Percentiles rank a stretch among this genome's conserved stretches.
Conservation (phyloP, 768 basidiomycete species). For the Hemileccinum rubropunctum region DNA sequence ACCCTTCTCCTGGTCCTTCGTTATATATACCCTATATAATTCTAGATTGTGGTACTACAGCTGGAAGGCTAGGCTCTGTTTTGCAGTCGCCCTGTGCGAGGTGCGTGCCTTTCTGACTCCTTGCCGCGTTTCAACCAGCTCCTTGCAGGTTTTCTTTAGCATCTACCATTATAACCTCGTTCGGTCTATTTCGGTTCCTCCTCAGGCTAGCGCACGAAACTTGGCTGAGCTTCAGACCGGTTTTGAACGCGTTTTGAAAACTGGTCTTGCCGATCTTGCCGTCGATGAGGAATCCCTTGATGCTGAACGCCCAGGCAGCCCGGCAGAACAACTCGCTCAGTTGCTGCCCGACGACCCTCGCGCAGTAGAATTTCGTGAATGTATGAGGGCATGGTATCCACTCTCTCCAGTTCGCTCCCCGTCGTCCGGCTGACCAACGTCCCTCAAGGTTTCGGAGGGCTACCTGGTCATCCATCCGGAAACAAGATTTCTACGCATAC, state of each 20-base stretch:
- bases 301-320: conserved; percentile 53
- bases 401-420: neutral
- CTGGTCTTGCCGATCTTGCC: conserved; percentile 57
- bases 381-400: conserved; percentile 53
- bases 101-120: conserved; percentile 34
- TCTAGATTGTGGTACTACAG: conserved; percentile 42
- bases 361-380: conserved; percentile 69
- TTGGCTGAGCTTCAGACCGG: conserved; percentile 55
- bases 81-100: conserved; percentile 57
- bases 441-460: conserved; percentile 62
- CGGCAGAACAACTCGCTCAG: conserved; percentile 53
- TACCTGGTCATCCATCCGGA: conserved; percentile 69
- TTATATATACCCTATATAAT: conserved; percentile 44
- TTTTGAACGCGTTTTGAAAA: conserved; percentile 60
- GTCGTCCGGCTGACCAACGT: neutral
- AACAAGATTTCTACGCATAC: conserved; percentile 66
- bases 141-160: conserved; percentile 62
- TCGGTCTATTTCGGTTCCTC: conserved; percentile 44
- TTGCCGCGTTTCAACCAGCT: neutral
- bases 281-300: conserved; percentile 55
- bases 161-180: conserved; percentile 58
- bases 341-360: conserved; percentile 66
- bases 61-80: conserved; percentile 37
- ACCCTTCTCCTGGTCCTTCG: conserved; percentile 66
- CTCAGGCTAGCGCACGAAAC: conserved; percentile 45